Percentiles rank a stretch among this genome's conserved stretches.
phyloP scores from a whole-genome alignment of 148 eudicot genomes.

The Camellia japonica region DNA sequence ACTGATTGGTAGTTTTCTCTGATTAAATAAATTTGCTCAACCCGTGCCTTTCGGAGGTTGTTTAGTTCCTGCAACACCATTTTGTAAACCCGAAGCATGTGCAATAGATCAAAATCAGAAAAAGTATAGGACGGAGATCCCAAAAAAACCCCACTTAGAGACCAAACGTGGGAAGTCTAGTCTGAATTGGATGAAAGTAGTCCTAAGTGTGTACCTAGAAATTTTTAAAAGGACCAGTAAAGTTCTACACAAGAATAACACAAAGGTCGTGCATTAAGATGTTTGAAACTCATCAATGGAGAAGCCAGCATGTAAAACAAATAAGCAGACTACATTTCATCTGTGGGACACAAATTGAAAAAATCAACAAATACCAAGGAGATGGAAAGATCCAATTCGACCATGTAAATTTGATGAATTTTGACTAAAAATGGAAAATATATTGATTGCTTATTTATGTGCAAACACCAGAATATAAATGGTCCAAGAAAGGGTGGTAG shows the following conservation, averaged over 20 bases:
- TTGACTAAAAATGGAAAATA: neutral
- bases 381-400: too few species aligned
- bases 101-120: neutral
- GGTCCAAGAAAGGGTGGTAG: too few species aligned
- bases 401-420: neutral
- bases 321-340: slow-evolving; percentile 2
- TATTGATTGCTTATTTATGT: too few species aligned
- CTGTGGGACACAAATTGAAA: neutral
- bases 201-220: neutral
- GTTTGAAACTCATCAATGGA: neutral
- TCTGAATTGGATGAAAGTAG: too few species aligned
- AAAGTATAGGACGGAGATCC: neutral
- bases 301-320: neutral
- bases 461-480: too few species aligned
- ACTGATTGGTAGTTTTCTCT: neutral
- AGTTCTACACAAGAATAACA: neutral
- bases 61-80: neutral
- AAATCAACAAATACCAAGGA: neutral
- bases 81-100: neutral
- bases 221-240: neutral
- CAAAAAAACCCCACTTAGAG: neutral
- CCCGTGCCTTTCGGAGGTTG: neutral
- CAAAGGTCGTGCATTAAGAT: neutral
- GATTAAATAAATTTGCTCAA: neutral
- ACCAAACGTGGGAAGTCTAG: too few species aligned